These are phyloP conservation scores for Microthyrium microscopicum DNA, from an alignment of 2,329 filamentous ascomycete genomes.

Conservation along the genomic window DNA sequence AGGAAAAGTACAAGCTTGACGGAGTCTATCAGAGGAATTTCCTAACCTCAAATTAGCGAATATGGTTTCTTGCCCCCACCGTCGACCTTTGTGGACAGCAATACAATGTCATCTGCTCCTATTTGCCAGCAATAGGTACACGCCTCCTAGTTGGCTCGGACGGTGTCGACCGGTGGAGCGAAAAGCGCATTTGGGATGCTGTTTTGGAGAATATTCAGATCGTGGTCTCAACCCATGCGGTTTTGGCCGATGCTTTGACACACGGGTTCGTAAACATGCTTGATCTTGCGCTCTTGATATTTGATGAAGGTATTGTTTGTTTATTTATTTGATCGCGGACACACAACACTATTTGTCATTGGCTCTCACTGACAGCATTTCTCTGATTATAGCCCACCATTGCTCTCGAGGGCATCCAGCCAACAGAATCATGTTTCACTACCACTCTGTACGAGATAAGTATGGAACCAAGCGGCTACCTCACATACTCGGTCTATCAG, in stretches of 20 bases:
- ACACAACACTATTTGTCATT: too few relatives aligned
- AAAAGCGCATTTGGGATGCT: constrained; percentile 47
- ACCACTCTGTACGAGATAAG: constrained; percentile 36
- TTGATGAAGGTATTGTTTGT: constrained; percentile 56
- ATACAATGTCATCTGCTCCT: constrained; percentile 17
- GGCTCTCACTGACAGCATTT: background rate
- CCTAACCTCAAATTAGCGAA: constrained; percentile 14
- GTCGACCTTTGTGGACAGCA: constrained; percentile 30
- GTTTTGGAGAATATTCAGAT: constrained; percentile 48
- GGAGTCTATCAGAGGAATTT: constrained; percentile 18
- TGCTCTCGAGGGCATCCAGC: constrained; percentile 48
- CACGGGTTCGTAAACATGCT: constrained; percentile 57
- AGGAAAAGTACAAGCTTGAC: constrained; percentile 18
- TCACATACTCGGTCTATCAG: constrained; percentile 63
- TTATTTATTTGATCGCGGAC: constrained; percentile 3
- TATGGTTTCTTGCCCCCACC: constrained; percentile 31
- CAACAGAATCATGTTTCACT: constrained; percentile 57
- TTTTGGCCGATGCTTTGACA: constrained; percentile 55
- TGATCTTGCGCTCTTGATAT: constrained; percentile 52
- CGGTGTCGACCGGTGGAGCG: constrained; percentile 57
- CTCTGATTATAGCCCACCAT: constrained; percentile 45
- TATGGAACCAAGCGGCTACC: constrained; percentile 26
- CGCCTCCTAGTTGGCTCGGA: constrained; percentile 51
- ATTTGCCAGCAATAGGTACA: constrained; percentile 33
- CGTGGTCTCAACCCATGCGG: constrained; percentile 62